Base-by-base conservation (phyloP, 208 protist genomes). In the Leishmania martiniquensis region DNA sequence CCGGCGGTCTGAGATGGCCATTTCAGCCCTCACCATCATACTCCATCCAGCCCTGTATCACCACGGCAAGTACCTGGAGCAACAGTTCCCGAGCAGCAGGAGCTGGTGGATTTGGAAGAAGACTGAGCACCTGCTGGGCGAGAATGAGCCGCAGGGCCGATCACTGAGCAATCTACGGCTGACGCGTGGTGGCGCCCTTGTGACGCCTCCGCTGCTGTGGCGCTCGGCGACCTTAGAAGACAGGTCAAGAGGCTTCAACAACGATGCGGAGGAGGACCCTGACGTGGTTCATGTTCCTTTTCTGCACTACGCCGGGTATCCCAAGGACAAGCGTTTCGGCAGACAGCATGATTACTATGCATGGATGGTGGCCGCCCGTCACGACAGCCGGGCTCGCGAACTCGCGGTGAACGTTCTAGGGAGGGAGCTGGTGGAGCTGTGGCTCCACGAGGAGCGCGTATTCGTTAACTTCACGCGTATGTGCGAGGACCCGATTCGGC, bases 351-450 rank as follows among this genome's bases (percentile, higher is more conserved):
- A 86, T 54, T 57, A 82, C 39, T 77, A 77, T 55, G 32, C 77
- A 51, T 86, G 82, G 82, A 54, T 86, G 44, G 72, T 86, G 70
- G 63, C 82, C 13, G 82, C 78, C 5, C 77, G 77, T 0, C 79
- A 86, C 75, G 75, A 83, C 82, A 22, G 42, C 22, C 55, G 54
- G 44, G 77, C 82, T 7, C 73, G 82, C 52, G 78, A 79, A 22
- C 65, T 75, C 4, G 77, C 57, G 45, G 15, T 34, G 1, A 66
- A 39, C 12, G 57, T n/a, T 15, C 71, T 86, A 1, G 52, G 68
- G 54, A 68, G 78, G 4, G 82, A 86, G 66, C 57, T 81, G 69
- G 75, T 86, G n/a, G 78, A 83, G 78, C 49, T 83, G 68, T 78
- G 72, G 78, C 55, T 83, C 54, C 62, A 83, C 7, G 49, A 75